Percentiles rank a stretch among this genome's conserved stretches.
Conservation (phyloP, 1,284 basidiomycete species). For the Ceratobasidium sp. region DNA sequence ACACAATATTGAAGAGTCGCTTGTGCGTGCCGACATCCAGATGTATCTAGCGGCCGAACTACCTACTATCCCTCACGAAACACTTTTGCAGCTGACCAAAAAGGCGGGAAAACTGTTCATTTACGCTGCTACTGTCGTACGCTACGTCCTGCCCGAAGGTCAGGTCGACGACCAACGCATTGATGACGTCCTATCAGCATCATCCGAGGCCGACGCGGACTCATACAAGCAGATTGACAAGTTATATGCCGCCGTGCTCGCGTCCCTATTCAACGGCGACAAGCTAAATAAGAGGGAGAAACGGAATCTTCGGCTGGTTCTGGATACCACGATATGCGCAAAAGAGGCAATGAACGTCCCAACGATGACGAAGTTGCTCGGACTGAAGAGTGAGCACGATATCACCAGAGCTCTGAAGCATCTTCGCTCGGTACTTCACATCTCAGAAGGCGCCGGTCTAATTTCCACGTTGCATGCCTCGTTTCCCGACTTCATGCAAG, state of each 20-base stretch:
- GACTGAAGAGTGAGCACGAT: not conserved
- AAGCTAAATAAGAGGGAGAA: not conserved
- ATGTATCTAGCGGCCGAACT: not conserved
- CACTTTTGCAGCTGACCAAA: not conserved
- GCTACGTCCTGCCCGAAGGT: not conserved
- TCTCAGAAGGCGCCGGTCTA: not conserved
- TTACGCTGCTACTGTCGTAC: not conserved
- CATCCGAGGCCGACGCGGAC: too few species aligned
- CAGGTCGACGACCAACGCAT: too few species aligned
- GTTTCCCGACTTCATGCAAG: constrained; percentile 5
- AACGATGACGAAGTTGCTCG: not conserved
- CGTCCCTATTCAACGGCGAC: not conserved
- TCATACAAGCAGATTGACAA: not conserved
- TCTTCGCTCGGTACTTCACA: not conserved
- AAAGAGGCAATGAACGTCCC: not conserved
- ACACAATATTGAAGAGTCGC: not conserved
- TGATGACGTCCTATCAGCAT: too few species aligned
- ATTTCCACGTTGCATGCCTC: constrained; percentile 4
- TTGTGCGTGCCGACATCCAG: constrained; percentile 5
- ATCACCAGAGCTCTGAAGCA: not conserved
- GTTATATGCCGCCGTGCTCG: not conserved
- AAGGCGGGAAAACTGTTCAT: not conserved
- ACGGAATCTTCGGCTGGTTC: not conserved
- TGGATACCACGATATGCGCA: not conserved
- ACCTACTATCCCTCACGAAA: not conserved